Evolutionary conservation across 345 rosid species (phyloP).

Genomic region (sweet orange (Citrus sinensis)): DVS_A1.0 CM039168.1:3018501-3019000

Average conservation of each 20-base stretch:
- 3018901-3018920: constrained; percentile 84
- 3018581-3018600: background rate
- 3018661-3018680: background rate
- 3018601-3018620: background rate
- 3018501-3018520: background rate
- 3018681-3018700: background rate
- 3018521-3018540: background rate
- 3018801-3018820: constrained; percentile 98
- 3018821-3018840: constrained; percentile 95
- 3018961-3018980: background rate
- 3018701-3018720: background rate
- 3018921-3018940: constrained; percentile 75
- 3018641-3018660: background rate
- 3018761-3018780: constrained; percentile 1
- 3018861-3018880: constrained; percentile 99
- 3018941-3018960: background rate
- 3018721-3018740: background rate
- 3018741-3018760: background rate
- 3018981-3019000: background rate
- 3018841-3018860: constrained; percentile 83
- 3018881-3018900: constrained; percentile 97
- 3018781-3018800: constrained; percentile 34
- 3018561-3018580: background rate
- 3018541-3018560: background rate
- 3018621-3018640: background rate